Conservation (phyloP, 2,329 filamentous ascomycete species). For the Nigrospora sphaerica region DNA sequence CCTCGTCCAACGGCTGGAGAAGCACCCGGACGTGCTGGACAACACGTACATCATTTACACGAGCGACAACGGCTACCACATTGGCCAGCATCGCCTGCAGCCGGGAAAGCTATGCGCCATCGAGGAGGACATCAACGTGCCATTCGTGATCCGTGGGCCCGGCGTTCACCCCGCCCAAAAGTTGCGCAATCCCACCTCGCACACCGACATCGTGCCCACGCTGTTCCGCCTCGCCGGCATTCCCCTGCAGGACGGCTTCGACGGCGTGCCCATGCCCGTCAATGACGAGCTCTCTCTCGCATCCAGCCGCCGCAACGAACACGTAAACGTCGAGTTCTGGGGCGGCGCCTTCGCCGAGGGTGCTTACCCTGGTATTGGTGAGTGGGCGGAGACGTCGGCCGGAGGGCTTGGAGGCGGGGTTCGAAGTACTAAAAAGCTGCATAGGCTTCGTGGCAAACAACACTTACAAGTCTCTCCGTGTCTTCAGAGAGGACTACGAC, state of each 20-base stretch:
- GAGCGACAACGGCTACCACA: slow-evolving; percentile 53
- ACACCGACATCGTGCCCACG: slow-evolving; percentile 49
- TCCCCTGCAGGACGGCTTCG: slow-evolving; percentile 36
- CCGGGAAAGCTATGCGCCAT: slow-evolving; percentile 52
- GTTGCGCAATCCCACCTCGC: slow-evolving; percentile 42
- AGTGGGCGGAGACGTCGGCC: background rate
- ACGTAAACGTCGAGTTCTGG: slow-evolving; percentile 48
- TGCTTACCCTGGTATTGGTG: background rate
- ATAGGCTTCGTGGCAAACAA: slow-evolving; percentile 28
- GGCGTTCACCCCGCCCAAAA: slow-evolving; percentile 32
- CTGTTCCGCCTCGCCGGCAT: slow-evolving; percentile 33
- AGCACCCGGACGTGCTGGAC: slow-evolving; percentile 50
- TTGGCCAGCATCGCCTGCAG: slow-evolving; percentile 49
- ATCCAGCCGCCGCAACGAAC: slow-evolving; percentile 26
- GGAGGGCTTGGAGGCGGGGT: background rate
- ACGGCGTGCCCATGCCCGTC: slow-evolving; percentile 42
- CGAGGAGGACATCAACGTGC: slow-evolving; percentile 53
- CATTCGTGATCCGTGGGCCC: slow-evolving; percentile 53
- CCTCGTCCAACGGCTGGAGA: slow-evolving; percentile 32
- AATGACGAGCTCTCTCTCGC: slow-evolving; percentile 8
- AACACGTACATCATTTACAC: slow-evolving; percentile 53
- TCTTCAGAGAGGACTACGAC: slow-evolving; percentile 47
- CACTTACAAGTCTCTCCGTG: slow-evolving; percentile 55
- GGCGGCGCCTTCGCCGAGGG: slow-evolving; percentile 18
- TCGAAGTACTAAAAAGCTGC: background rate